Conservation (phyloP, 345 rosid genomes). For the thale cress (Arabidopsis thaliana) region DNA sequence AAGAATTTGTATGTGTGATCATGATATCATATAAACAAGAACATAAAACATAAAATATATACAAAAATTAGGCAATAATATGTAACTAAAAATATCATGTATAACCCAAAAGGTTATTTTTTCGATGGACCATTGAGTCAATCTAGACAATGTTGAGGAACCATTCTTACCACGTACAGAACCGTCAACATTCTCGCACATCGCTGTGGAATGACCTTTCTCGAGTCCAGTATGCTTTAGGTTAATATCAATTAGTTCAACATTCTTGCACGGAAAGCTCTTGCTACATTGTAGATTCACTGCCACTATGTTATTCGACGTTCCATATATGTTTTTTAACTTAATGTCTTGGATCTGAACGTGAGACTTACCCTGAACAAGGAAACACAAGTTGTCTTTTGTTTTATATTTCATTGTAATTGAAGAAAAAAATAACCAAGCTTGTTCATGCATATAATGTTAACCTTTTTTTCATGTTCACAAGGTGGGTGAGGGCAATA, state of each 20-base stretch:
- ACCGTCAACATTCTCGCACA: slow-evolving; percentile 43
- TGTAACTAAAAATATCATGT: background rate
- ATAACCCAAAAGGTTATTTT: background rate
- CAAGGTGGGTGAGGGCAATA: no score
- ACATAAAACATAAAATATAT: background rate
- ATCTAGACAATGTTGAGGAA: slow-evolving; percentile 20
- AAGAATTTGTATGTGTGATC: no score
- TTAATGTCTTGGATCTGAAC: slow-evolving; percentile 45
- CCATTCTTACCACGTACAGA: slow-evolving; percentile 22
- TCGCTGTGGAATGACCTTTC: slow-evolving; percentile 20
- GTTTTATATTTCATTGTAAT: background rate
- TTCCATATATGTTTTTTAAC: slow-evolving; percentile 45
- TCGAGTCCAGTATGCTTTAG: slow-evolving; percentile 1
- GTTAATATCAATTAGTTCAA: slow-evolving; percentile 42
- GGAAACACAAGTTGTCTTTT: background rate
- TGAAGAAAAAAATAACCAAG: background rate
- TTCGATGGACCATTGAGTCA: background rate
- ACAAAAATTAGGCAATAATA: background rate
- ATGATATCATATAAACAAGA: no score
- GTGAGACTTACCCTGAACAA: slow-evolving; percentile 44
- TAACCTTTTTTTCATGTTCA: slow-evolving; percentile 15
- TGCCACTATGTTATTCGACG: slow-evolving; percentile 42
- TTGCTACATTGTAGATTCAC: slow-evolving; percentile 45
- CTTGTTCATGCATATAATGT: slow-evolving; percentile 8
- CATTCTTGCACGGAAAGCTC: slow-evolving; percentile 38